A percentile compares a stretch with the other conserved stretches of the same genome.
Conservation (phyloP, 495 filamentous ascomycete genomes). For the Penicillium parvum region DNA sequence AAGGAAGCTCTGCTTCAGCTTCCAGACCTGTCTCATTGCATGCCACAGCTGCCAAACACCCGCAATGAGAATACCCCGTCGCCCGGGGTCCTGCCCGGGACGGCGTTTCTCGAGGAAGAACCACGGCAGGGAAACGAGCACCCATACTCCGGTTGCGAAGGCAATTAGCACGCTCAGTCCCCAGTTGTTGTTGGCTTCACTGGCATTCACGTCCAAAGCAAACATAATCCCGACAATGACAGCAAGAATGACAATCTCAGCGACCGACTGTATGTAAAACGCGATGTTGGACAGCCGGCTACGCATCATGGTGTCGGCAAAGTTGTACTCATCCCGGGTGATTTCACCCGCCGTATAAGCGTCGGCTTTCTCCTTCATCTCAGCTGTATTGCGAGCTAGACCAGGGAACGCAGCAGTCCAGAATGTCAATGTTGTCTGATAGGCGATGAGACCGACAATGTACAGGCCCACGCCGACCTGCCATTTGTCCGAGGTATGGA, state of each 20-base stretch:
- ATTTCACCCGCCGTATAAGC: slow-evolving; percentile 49
- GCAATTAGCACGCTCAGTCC: slow-evolving; percentile 60
- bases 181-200: slow-evolving; percentile 58
- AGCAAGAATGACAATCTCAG: slow-evolving; percentile 57
- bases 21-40: slow-evolving; percentile 56
- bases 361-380: slow-evolving; percentile 50
- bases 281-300: slow-evolving; percentile 56
- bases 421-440: slow-evolving; percentile 63
- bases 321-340: slow-evolving; percentile 55
- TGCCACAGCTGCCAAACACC: slow-evolving; percentile 56
- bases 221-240: slow-evolving; percentile 62
- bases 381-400: slow-evolving; percentile 53
- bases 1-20: slow-evolving; percentile 57
- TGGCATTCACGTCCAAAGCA: slow-evolving; percentile 53
- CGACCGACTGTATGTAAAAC: slow-evolving; percentile 58
- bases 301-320: slow-evolving; percentile 57
- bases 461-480: slow-evolving; percentile 53
- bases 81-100: slow-evolving; percentile 51
- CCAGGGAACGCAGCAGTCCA: slow-evolving; percentile 64
- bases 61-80: slow-evolving; percentile 46
- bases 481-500: slow-evolving; percentile 54
- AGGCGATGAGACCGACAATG: slow-evolving; percentile 60
- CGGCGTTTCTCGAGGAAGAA: slow-evolving; percentile 60
- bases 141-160: slow-evolving; percentile 59
- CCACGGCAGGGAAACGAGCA: slow-evolving; percentile 58